These are phyloP conservation scores for Nicotiana rustica DNA, from an alignment of 305 asterid species.

Conservation along the genomic window DNA sequence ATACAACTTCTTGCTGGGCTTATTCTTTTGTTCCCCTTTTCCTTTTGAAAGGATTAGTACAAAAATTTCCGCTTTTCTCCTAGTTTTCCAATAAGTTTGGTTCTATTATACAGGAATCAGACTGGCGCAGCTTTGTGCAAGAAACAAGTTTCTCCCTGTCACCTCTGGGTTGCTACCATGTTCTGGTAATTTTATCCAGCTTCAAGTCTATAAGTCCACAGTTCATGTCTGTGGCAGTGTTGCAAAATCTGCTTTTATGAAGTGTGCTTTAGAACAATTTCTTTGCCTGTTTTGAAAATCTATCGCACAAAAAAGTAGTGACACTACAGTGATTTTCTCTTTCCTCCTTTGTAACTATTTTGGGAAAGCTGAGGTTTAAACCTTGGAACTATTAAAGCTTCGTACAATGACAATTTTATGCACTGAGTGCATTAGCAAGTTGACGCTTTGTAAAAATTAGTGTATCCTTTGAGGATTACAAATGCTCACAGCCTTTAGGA, in stretches of 20 bases:
- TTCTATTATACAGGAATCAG: slow-evolving; percentile 50
- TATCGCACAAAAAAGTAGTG: not conserved
- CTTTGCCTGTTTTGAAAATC: slow-evolving; percentile 11
- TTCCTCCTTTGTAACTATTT: slow-evolving; percentile 1
- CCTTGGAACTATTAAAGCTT: not conserved
- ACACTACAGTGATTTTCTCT: not conserved
- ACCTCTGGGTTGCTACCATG: slow-evolving; percentile 55
- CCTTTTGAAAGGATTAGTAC: not conserved
- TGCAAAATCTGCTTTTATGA: not conserved
- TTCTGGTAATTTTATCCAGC: slow-evolving; percentile 49
- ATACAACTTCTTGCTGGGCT: slow-evolving; percentile 13
- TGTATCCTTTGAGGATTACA: slow-evolving; percentile 11
- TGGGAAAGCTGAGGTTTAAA: not conserved
- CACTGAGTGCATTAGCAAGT: not conserved
- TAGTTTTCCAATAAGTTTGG: not conserved
- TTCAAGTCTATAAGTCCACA: not conserved
- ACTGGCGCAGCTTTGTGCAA: slow-evolving; percentile 56
- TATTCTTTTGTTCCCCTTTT: too few species aligned
- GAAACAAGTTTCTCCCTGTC: slow-evolving; percentile 53
- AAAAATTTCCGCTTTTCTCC: not conserved
- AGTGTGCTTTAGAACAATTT: not conserved
- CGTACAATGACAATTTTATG: not conserved
- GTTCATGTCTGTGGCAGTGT: not conserved
- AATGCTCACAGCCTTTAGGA: not conserved
- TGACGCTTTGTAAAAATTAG: not conserved